phyloP scores from a whole-genome alignment of 306 rosid species.

The Cyclanthera cordifolia region DNA sequence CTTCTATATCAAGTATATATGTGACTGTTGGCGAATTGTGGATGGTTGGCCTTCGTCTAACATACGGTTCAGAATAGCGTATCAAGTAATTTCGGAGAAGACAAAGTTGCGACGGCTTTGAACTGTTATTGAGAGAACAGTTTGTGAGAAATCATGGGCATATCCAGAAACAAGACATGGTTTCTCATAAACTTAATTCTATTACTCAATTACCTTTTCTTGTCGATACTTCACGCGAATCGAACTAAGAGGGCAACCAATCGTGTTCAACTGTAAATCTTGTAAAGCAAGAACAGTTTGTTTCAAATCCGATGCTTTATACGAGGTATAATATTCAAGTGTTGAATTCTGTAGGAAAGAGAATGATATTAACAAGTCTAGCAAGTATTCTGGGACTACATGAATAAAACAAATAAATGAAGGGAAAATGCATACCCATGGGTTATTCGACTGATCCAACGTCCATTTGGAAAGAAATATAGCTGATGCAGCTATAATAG shows the following conservation, averaged over 20 bases:
- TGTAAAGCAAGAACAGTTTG: slow-evolving; percentile 56
- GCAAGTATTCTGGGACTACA: not conserved
- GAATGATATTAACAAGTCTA: slow-evolving; percentile 13
- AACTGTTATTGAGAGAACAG: slow-evolving; percentile 34
- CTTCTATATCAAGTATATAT: slow-evolving; percentile 17
- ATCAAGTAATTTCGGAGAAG: slow-evolving; percentile 53
- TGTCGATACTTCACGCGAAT: slow-evolving; percentile 63
- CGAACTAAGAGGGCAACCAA: slow-evolving; percentile 48
- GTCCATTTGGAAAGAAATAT: slow-evolving; percentile 90
- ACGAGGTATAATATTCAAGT: slow-evolving; percentile 57
- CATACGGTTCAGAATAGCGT: slow-evolving; percentile 39
- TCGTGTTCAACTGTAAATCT: slow-evolving; percentile 57
- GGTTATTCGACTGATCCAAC: slow-evolving; percentile 62
- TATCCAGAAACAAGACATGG: not conserved
- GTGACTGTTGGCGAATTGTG: slow-evolving; percentile 14
- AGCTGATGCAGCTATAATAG: slow-evolving; percentile 81
- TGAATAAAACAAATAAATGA: slow-evolving; percentile 6
- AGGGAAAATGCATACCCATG: slow-evolving; percentile 61
- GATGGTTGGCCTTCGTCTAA: slow-evolving; percentile 31
- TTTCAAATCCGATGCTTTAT: slow-evolving; percentile 66
- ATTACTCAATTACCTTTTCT: slow-evolving; percentile 39
- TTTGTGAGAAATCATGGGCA: slow-evolving; percentile 8
- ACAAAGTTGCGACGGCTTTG: slow-evolving; percentile 54
- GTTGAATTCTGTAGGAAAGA: slow-evolving; percentile 57
- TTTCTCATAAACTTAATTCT: not conserved